Conservation (phyloP, 345 rosid genomes). For the Ceriops zippeliana region DNA sequence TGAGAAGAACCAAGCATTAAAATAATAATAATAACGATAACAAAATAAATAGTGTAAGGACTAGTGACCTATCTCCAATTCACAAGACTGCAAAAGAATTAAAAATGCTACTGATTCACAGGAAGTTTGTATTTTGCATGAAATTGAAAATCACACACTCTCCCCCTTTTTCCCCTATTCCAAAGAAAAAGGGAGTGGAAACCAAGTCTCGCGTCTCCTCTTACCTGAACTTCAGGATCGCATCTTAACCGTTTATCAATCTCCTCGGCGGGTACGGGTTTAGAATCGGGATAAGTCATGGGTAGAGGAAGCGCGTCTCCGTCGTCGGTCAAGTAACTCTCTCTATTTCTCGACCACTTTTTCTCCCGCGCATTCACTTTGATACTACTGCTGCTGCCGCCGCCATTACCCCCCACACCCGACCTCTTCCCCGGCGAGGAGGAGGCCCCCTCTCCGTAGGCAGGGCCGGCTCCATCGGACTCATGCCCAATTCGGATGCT, state of each 20-base stretch:
- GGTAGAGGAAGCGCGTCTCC: conserved; percentile 88
- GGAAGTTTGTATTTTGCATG: too few relatives aligned
- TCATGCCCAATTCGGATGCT: conserved; percentile 50
- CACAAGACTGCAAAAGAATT: too few relatives aligned
- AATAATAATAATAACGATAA: too few relatives aligned
- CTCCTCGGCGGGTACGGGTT: conserved; percentile 72
- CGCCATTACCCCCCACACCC: conserved; percentile 24
- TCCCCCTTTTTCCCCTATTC: too few relatives aligned
- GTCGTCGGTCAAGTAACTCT: conserved; percentile 74
- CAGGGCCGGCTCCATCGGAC: conserved; percentile 28
- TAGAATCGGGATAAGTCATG: conserved; percentile 79
- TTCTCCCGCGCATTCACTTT: conserved; percentile 59
- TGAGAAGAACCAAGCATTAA: too few relatives aligned
- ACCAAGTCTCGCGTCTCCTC: too few relatives aligned
- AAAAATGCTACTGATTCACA: too few relatives aligned
- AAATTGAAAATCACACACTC: too few relatives aligned
- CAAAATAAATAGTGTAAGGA: too few relatives aligned
- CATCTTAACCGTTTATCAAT: conserved; percentile 73
- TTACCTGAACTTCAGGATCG: conserved; percentile 70
- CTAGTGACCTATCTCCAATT: too few relatives aligned
- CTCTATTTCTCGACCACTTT: conserved; percentile 74
- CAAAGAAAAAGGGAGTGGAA: too few relatives aligned
- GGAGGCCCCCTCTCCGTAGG: conserved; percentile 14
- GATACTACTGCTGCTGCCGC: conserved; percentile 25
- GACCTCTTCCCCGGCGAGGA: conserved; percentile 4